Evolutionary conservation across 1,284 basidiomycete genomes (phyloP).

Genomic region (Malassezia sp.): DNA sequence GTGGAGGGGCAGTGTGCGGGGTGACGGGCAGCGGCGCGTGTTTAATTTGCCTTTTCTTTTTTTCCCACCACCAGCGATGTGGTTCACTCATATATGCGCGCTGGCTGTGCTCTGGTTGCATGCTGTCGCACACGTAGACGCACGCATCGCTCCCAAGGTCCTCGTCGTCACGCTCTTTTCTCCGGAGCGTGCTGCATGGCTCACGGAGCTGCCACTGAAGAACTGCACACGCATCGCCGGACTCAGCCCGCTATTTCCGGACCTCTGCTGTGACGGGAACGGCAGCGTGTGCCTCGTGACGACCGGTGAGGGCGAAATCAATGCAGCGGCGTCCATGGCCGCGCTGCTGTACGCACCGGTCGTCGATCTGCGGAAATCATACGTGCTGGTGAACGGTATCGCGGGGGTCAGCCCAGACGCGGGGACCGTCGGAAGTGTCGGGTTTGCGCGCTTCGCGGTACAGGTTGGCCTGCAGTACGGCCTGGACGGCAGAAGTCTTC

Average conservation of each 20-base stretch:
- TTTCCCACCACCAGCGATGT: too few species aligned
- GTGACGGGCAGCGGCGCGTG: too few species aligned
- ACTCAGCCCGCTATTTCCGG: slow-evolving; percentile 50
- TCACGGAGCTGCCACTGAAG: slow-evolving; percentile 30
- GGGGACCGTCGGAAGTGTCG: slow-evolving; percentile 50
- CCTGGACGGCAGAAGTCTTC: slow-evolving; percentile 51
- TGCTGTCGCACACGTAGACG: too few species aligned
- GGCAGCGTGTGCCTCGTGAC: slow-evolving; percentile 49
- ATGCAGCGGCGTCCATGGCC: slow-evolving; percentile 50
- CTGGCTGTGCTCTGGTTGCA: too few species aligned
- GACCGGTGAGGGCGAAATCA: slow-evolving; percentile 50
- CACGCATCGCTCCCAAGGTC: slow-evolving; percentile 12
- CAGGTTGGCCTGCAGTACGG: slow-evolving; percentile 52
- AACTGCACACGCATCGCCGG: slow-evolving; percentile 49
- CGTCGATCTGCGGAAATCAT: slow-evolving; percentile 51
- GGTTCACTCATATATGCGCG: too few species aligned
- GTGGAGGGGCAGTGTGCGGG: too few species aligned
- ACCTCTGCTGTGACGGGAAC: slow-evolving; percentile 49
- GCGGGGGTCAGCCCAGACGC: slow-evolving; percentile 50
- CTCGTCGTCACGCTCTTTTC: slow-evolving; percentile 40
- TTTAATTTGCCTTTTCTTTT: too few species aligned
- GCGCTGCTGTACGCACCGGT: slow-evolving; percentile 32
- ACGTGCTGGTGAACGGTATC: slow-evolving; percentile 52
- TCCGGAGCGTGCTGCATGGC: slow-evolving; percentile 46
- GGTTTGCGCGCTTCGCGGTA: slow-evolving; percentile 51